Evolutionary conservation across 2,329 filamentous ascomycete species (phyloP), one percentile per base, ranked within the genome.

Genomic region (Monilinia fructigena): DNA sequence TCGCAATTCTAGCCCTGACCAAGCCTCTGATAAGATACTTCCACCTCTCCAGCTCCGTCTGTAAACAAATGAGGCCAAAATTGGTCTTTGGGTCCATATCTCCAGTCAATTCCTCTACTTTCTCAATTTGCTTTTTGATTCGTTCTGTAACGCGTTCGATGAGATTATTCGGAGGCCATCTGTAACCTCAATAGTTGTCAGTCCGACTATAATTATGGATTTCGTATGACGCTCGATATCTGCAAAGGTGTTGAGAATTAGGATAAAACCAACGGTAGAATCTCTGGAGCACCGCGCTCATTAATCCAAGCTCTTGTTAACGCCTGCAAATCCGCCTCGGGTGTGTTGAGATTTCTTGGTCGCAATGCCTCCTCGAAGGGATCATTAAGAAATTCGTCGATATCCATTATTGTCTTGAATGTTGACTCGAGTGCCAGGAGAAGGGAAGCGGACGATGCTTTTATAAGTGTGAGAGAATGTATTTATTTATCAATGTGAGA

Each of bases 21-120:
- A 67, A 54, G 26, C 65, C 65, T 64, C 65, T 63, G 23, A 98
- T 85, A 28, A 99, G 83, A 75, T 93, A 99, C 80, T 97, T 97
- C 79, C 91, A 96, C 55, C 95, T 85, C 77, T 97, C 93, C 65
- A 99, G 85, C 80, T 99, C 95, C 8, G 96, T 98, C 81, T 99
- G 95, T 65, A 97, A 88, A 69, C 99, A 90, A 59, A 97, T 97
- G 75, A 98, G 88, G 68, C 88, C 87, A 77, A 99, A 97, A 77
- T 97, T 98, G 70, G 91, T 89, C 78, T 91, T 93, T 56, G 93
- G 90, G 74, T 96, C 93, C 86, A 93, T 90, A 75, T 91, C 88
- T 69, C 90, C 90, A 16, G 90, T 94, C 83, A 93, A 85, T 67
- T 89, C 85, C 79, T 91, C 89, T 70, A 92, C 86, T 72, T 82